Conservation (phyloP, 2,329 filamentous ascomycete species). For the Verticillium isaacii region DNA sequence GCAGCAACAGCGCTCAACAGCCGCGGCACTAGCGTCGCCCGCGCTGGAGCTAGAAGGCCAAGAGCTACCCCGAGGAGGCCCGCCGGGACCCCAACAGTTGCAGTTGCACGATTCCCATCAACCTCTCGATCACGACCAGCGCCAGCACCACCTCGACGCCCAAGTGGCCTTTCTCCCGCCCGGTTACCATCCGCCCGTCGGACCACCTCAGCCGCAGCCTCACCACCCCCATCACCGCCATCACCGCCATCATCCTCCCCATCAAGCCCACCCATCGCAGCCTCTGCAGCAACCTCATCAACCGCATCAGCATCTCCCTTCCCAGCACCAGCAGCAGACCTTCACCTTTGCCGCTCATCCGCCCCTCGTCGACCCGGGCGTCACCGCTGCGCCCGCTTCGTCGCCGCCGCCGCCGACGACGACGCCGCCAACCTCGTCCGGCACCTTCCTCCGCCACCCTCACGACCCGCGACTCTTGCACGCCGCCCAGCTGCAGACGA, state of each 20-base stretch:
- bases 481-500: constrained; percentile 5
- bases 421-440: neutral
- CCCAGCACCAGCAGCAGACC: neutral
- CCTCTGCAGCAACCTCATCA: neutral
- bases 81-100: neutral
- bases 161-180: neutral
- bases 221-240: neutral
- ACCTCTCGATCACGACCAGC: neutral
- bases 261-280: neutral
- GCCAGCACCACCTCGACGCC: neutral
- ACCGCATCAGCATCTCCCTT: too few species aligned
- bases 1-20: neutral
- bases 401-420: neutral
- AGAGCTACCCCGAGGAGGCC: neutral
- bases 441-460: constrained; percentile 9
- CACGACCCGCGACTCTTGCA: constrained; percentile 12
- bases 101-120: neutral
- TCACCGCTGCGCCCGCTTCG: neutral
- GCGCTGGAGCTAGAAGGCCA: neutral
- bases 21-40: neutral
- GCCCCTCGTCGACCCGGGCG: neutral
- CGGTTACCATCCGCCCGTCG: neutral
- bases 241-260: neutral
- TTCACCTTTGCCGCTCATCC: neutral
- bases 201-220: neutral